A percentile compares a stretch with the other conserved stretches of the same genome.
phyloP scores from a whole-genome alignment of 805 yeast genomes.

The Metschnikowia proteae region DNA sequence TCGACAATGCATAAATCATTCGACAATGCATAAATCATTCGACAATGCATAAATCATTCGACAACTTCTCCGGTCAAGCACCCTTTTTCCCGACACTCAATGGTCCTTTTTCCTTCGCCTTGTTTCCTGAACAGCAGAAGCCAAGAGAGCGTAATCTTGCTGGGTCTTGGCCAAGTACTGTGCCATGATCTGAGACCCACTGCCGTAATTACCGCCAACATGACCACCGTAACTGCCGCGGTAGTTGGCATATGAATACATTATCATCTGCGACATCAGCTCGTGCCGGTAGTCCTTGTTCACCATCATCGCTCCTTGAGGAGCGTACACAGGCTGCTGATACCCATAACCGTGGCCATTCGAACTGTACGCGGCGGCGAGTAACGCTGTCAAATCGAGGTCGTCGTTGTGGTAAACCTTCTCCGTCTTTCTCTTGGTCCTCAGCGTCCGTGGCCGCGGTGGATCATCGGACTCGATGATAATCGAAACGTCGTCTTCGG shows the following conservation, averaged over 20 bases:
- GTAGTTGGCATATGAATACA: slow-evolving; percentile 4
- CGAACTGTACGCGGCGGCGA: slow-evolving; percentile 11
- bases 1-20: neutral
- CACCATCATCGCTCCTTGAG: neutral
- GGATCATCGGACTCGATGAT: slow-evolving; percentile 31
- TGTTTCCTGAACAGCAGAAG: slow-evolving; percentile 16
- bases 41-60: neutral
- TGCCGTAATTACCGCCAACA: neutral
- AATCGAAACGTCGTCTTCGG: slow-evolving; percentile 34
- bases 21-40: neutral
- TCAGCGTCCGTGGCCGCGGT: neutral
- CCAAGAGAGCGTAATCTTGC: slow-evolving; percentile 54
- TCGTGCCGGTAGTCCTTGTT: neutral
- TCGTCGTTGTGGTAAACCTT: slow-evolving; percentile 11
- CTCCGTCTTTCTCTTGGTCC: slow-evolving; percentile 5
- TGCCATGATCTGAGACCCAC: slow-evolving; percentile 72
- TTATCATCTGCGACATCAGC: neutral
- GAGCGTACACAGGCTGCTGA: neutral
- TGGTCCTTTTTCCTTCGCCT: neutral
- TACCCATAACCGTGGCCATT: neutral
- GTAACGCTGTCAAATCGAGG: slow-evolving; percentile 9
- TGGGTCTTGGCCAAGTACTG: slow-evolving; percentile 73
- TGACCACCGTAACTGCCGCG: neutral
- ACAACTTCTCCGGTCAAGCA: neutral
- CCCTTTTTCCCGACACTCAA: neutral